Evolutionary conservation across 2,329 filamentous ascomycete species (phyloP).

Genomic region (Colletotrichum cordylinicola): DNA sequence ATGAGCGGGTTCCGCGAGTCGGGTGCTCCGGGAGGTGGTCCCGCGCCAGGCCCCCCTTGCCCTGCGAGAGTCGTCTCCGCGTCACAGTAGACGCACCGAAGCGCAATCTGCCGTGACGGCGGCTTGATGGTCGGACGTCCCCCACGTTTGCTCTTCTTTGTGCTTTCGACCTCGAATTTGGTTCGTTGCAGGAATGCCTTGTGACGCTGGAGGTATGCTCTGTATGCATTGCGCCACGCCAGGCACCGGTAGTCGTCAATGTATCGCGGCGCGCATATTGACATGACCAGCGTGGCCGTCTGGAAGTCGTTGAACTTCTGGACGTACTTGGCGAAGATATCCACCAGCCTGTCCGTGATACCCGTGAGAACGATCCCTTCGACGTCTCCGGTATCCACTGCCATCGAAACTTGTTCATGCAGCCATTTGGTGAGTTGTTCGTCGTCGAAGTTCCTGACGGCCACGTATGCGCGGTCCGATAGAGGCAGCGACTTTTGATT

Average conservation of each 20-base stretch:
- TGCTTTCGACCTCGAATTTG: conserved; percentile 80
- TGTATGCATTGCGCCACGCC: conserved; percentile 76
- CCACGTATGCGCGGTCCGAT: conserved; percentile 76
- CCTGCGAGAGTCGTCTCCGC: conserved; percentile 51
- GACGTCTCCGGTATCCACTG: conserved; percentile 71
- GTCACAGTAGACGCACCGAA: conserved; percentile 81
- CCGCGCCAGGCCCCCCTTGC: conserved; percentile 14
- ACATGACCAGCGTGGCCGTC: conserved; percentile 77
- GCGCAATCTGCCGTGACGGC: conserved; percentile 71
- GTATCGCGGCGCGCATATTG: conserved; percentile 76
- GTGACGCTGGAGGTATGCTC: conserved; percentile 75
- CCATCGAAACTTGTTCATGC: conserved; percentile 64
- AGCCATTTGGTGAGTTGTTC: conserved; percentile 72
- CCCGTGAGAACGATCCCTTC: conserved; percentile 82
- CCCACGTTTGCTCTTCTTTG: conserved; percentile 69
- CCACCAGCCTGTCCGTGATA: conserved; percentile 74
- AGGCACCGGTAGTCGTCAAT: conserved; percentile 78
- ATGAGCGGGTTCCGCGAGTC: conserved; percentile 61
- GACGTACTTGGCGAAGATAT: conserved; percentile 78
- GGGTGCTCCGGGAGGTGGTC: conserved; percentile 13
- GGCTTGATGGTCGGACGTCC: conserved; percentile 69
- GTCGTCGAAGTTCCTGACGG: conserved; percentile 70
- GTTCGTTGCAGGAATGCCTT: conserved; percentile 76
- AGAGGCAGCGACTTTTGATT: conserved; percentile 77
- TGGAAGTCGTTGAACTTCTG: conserved; percentile 80